These are phyloP conservation scores for Hypoxylon sp. DNA, from an alignment of 2,329 filamentous ascomycete genomes.

Conservation along the genomic window DNA sequence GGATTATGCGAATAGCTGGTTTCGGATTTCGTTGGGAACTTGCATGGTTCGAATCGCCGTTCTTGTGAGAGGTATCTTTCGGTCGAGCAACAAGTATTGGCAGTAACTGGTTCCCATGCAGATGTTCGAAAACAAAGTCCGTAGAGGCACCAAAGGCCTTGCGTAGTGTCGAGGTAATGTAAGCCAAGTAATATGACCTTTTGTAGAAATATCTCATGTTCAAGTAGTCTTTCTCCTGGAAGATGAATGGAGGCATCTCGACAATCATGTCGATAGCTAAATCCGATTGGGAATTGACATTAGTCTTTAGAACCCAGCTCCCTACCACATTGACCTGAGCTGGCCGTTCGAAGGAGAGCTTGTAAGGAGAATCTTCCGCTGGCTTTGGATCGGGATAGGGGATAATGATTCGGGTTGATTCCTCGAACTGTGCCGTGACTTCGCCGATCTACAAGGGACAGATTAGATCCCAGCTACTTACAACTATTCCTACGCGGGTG, in stretches of 20 bases:
- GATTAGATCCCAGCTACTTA: constrained; percentile 21
- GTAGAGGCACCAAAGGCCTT: constrained; percentile 66
- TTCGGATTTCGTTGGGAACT: constrained; percentile 37
- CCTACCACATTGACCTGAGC: constrained; percentile 87
- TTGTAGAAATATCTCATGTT: constrained; percentile 97
- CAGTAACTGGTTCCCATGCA: constrained; percentile 81
- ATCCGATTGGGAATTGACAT: constrained; percentile 71
- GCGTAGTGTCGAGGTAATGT: constrained; percentile 78
- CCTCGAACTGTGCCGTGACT: constrained; percentile 76
- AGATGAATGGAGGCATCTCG: constrained; percentile 82
- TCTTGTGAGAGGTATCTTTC: constrained; percentile 48
- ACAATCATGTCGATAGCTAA: constrained; percentile 85
- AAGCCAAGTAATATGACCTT: constrained; percentile 89
- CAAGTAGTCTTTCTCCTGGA: constrained; percentile 95
- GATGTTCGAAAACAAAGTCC: constrained; percentile 72
- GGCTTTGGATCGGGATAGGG: constrained; percentile 89
- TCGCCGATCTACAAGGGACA: constrained; percentile 70
- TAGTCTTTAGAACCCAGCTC: constrained; percentile 83
- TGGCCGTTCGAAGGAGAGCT: constrained; percentile 82
- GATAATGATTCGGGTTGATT: constrained; percentile 75
- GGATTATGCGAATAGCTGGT: constrained; percentile 79
- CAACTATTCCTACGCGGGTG: neutral
- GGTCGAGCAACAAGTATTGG: constrained; percentile 71
- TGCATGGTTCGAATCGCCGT: constrained; percentile 24
- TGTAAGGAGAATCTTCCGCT: constrained; percentile 81